phyloP scores from a whole-genome alignment of 129 eudicot genomes.

The Lonicera japonica region DNA sequence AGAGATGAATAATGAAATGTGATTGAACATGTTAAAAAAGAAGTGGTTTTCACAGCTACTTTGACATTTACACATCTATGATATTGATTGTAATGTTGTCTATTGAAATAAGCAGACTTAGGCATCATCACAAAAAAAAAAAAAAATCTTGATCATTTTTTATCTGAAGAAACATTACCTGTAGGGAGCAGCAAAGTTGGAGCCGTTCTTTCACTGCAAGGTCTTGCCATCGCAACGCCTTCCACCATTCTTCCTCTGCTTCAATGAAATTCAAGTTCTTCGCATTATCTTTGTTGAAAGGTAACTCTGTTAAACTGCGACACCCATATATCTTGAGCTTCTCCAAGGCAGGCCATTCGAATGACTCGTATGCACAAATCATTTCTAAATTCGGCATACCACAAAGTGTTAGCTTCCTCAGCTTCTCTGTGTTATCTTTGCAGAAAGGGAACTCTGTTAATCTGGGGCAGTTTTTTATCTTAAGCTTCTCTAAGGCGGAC shows the following conservation, averaged over 20 bases:
- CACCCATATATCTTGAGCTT: slow-evolving; percentile 17
- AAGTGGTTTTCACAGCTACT: no score
- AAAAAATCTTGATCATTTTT: no score
- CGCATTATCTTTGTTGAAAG: slow-evolving; percentile 16
- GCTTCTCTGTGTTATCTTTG: no score
- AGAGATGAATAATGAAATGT: no score
- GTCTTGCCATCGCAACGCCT: slow-evolving; percentile 2
- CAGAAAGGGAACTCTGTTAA: no score
- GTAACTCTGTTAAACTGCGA: slow-evolving; percentile 11
- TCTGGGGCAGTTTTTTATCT: no score
- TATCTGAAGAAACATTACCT: background rate
- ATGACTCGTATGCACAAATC: slow-evolving; percentile 10
- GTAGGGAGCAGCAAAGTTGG: background rate
- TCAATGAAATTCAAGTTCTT: slow-evolving; percentile 2
- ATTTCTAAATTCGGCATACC: slow-evolving; percentile 12
- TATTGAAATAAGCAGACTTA: no score
- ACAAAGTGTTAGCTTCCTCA: slow-evolving; percentile 9
- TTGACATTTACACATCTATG: no score
- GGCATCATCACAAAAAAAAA: no score
- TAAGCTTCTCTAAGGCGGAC: no score
- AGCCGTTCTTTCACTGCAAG: background rate
- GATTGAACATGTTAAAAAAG: no score
- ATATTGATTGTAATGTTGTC: no score
- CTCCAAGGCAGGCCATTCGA: slow-evolving; percentile 24
- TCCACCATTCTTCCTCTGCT: slow-evolving; percentile 13